Conservation (phyloP, 352 stramenopile genomes). For the Aphanomyces euteiches region DNA sequence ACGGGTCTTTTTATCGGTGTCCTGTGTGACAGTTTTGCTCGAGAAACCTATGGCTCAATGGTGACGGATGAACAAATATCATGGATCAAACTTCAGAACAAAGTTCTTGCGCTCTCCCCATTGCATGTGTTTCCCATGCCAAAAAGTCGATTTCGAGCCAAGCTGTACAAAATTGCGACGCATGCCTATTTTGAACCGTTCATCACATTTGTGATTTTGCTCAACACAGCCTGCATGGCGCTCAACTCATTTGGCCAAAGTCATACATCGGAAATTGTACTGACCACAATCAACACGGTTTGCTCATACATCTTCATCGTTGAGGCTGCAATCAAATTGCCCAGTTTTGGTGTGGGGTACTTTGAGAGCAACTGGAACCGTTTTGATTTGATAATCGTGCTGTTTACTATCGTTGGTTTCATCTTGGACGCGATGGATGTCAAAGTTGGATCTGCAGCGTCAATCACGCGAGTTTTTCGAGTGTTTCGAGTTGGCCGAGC, state of each 20-base stretch:
- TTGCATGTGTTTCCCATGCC: neutral
- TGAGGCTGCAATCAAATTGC: slow-evolving; percentile 83
- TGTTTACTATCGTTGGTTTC: slow-evolving; percentile 48
- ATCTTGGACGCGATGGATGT: slow-evolving; percentile 22
- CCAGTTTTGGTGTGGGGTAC: slow-evolving; percentile 67
- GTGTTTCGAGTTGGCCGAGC: slow-evolving; percentile 80
- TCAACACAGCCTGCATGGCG: slow-evolving; percentile 85
- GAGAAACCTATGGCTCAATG: slow-evolving; percentile 40
- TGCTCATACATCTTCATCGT: slow-evolving; percentile 82
- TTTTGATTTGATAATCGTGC: slow-evolving; percentile 74
- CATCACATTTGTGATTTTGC: slow-evolving; percentile 81
- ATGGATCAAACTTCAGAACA: slow-evolving; percentile 37
- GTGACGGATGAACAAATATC: slow-evolving; percentile 49
- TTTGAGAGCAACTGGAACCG: slow-evolving; percentile 77
- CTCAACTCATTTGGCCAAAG: slow-evolving; percentile 83
- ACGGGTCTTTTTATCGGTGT: slow-evolving; percentile 92
- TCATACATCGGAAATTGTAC: slow-evolving; percentile 47
- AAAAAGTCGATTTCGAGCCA: slow-evolving; percentile 13
- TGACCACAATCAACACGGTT: slow-evolving; percentile 72
- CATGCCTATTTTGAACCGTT: slow-evolving; percentile 60
- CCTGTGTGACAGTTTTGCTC: slow-evolving; percentile 92
- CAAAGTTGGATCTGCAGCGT: slow-evolving; percentile 44
- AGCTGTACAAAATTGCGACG: neutral
- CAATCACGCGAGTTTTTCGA: slow-evolving; percentile 75
- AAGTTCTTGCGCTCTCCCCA: slow-evolving; percentile 26